phyloP scores from a whole-genome alignment of 2,329 filamentous ascomycete genomes.

The Pyrenochaeta sp. region DNA sequence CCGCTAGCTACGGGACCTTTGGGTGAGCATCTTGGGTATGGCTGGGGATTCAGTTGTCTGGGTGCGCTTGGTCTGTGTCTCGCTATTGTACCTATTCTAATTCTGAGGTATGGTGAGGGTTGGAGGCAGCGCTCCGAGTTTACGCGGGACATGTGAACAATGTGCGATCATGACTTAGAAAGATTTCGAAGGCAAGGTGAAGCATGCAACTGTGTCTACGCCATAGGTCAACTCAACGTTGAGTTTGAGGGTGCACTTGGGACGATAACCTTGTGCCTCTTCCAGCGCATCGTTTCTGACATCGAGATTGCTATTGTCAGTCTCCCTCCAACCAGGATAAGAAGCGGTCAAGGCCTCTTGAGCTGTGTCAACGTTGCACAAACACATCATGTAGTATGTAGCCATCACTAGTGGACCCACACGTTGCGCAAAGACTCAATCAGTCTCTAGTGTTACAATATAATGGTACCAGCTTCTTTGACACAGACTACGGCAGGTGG shows the following conservation, averaged over 20 bases:
- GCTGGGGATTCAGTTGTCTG: constrained; percentile 60
- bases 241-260: neutral
- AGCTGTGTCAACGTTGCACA: neutral
- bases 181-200: neutral
- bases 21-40: constrained; percentile 60
- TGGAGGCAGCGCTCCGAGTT: constrained; percentile 64
- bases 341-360: neutral
- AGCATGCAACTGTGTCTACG: neutral
- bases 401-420: neutral
- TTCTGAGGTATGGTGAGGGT: constrained; percentile 60
- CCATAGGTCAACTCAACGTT: neutral
- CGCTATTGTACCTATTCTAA: constrained; percentile 60
- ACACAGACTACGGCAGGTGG: neutral
- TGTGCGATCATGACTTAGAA: neutral
- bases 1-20: constrained; percentile 62
- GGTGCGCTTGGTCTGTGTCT: constrained; percentile 54
- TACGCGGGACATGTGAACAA: constrained; percentile 43
- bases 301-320: neutral
- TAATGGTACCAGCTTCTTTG: neutral
- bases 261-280: neutral
- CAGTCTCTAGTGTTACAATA: neutral
- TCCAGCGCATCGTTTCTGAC: neutral
- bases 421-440: neutral
- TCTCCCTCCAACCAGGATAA: neutral
- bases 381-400: neutral